Conservation (phyloP, 75 land plant species). For the Pinus albicaulis region DNA sequence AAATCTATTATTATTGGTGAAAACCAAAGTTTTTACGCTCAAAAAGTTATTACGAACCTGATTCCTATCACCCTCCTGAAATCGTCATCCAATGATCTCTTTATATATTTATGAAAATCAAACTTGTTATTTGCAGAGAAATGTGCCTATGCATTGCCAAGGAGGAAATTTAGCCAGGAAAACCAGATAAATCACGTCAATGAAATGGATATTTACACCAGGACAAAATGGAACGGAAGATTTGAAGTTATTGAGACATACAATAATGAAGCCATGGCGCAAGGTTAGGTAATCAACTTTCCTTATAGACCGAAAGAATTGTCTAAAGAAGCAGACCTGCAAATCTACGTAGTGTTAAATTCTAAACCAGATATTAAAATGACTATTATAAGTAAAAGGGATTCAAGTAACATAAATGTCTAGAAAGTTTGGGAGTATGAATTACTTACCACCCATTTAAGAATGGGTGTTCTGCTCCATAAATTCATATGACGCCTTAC, state of each 20-base stretch:
- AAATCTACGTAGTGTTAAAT: not conserved
- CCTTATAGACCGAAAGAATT: constrained; percentile 45
- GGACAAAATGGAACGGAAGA: not conserved
- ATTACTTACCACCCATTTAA: constrained; percentile 28
- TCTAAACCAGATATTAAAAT: not conserved
- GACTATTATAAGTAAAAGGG: not conserved
- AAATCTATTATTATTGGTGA: too few relatives aligned
- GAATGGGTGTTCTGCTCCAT: constrained; percentile 15
- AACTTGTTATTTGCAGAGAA: constrained; percentile 47
- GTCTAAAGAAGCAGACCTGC: constrained; percentile 64
- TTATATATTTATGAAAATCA: constrained; percentile 32
- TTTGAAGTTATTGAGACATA: constrained; percentile 4
- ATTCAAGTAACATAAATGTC: not conserved
- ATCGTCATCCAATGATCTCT: too few relatives aligned
- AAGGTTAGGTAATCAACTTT: constrained; percentile 61
- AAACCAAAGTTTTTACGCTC: too few relatives aligned
- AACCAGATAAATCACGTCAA: not conserved
- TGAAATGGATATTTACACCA: not conserved
- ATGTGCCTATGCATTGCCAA: constrained; percentile 49
- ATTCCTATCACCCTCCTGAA: too few relatives aligned
- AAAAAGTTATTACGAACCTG: too few relatives aligned
- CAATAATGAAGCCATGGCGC: constrained; percentile 51
- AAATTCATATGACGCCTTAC: constrained; percentile 27
- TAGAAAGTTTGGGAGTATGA: not conserved
- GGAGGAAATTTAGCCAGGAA: not conserved